Base-by-base conservation (phyloP, 441 rosid genomes). In the Rhodomyrtus psidioides region DNA sequence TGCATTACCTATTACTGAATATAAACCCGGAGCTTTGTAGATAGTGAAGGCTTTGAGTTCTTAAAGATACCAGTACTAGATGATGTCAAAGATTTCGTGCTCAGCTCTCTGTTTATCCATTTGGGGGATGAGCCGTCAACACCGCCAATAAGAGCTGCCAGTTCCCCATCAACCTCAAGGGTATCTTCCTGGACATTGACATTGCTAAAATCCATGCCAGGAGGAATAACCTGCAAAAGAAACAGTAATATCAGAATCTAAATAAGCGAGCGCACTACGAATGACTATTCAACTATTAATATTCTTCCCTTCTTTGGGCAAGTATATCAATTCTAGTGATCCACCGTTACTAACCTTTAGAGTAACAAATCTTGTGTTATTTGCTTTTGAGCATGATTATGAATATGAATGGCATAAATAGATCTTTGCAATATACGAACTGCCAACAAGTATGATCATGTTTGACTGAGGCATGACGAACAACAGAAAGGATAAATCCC, bases 201-300 rank as follows among this genome's bases (percentile, higher is more conserved):
- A 86, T 91, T 97, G 90, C 99, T 95, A 89, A 96, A 96, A 93
- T 97, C 99, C 99, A 97, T 96, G 84, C 99, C 99, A 82, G 99
- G 99, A 75, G 99, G 96, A 91, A 97, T 95, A 54, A 97, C 99
- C 98, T 97, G 89, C 26, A 28, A 86, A 87, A 62, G 53, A 84
- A 85, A 59, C 70, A 51, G 56, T 79, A 57, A n/a, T 82, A 56
- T 86, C 54, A 83, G 53, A 74, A 75, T 70, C 85, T 26, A 62
- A 87, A 56, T 49, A 84, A 49, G 7, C 5, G 5, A 6, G 51
- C 5, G 1, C 51, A 3, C 51, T 39, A 12, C 9, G 0, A 39
- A 70, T 70, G 51, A 70, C 79, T 12, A 70, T 70, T 39, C 49
- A 39, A 70, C n/a, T 70, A 70, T 39, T 70, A 39, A 70, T 39